phyloP scores from a whole-genome alignment of 2,329 filamentous ascomycete genomes.

The Trichoderma asperellum region DNA sequence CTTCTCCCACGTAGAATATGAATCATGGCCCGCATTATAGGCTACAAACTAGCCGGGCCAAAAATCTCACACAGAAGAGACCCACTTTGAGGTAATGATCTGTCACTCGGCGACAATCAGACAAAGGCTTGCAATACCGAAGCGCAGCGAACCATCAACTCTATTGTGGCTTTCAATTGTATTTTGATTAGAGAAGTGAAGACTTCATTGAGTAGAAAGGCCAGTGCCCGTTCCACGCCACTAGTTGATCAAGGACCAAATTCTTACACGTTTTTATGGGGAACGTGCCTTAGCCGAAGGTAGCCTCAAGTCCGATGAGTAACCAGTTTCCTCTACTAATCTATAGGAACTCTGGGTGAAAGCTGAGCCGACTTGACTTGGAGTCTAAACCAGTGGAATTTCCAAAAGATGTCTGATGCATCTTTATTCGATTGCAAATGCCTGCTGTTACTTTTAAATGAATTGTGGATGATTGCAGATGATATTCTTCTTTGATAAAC shows the following conservation, averaged over 20 bases:
- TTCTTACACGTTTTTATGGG: background rate
- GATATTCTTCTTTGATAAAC: too few species aligned
- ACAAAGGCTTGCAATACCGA: background rate
- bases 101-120: too few species aligned
- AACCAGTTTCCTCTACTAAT: too few species aligned
- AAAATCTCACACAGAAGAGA: background rate
- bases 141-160: background rate
- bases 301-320: background rate
- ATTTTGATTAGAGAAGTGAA: background rate
- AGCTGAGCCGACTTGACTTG: background rate
- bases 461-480: too few species aligned
- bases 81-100: background rate
- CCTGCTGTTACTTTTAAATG: too few species aligned
- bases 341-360: background rate
- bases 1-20: background rate
- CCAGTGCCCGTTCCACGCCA: background rate
- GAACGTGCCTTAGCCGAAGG: background rate
- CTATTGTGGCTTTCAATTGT: background rate
- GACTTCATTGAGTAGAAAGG: too few species aligned
- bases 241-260: background rate
- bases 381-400: too few species aligned
- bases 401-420: too few species aligned
- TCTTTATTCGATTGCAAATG: too few species aligned
- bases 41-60: background rate
- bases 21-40: background rate